Evolutionary conservation across 1,284 basidiomycete species (phyloP).

Genomic region (Acaromyces ingoldii): DNA sequence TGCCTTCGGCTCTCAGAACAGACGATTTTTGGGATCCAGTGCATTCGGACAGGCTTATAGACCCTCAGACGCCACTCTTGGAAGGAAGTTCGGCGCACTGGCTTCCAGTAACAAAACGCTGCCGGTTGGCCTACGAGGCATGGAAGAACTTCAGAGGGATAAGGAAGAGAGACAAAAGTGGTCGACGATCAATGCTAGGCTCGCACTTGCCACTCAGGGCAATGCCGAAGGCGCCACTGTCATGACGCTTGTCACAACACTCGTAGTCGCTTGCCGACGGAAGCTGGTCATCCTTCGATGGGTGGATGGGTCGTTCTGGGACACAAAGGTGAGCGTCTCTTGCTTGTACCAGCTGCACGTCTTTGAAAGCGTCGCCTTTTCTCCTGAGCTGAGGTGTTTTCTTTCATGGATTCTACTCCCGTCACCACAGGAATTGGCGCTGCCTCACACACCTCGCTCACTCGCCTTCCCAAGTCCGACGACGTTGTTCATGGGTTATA

Average conservation of each 20-base stretch:
- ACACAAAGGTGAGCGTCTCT: conserved; percentile 60
- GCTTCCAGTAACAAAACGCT: not conserved
- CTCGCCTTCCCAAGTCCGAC: conserved; percentile 63
- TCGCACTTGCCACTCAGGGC: not conserved
- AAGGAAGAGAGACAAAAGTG: conserved; percentile 4
- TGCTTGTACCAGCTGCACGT: conserved; percentile 12
- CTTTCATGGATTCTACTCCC: not conserved
- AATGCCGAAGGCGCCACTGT: conserved; percentile 1
- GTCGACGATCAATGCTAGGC: conserved; percentile 1
- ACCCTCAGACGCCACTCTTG: not conserved
- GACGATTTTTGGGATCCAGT: not conserved
- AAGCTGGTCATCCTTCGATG: conserved; percentile 80
- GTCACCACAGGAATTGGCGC: conserved; percentile 63
- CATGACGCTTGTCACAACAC: conserved; percentile 60
- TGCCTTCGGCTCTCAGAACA: not conserved
- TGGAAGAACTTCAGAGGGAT: conserved; percentile 10
- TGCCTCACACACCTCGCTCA: conserved; percentile 78
- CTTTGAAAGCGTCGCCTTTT: too few species aligned
- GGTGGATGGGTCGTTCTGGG: conserved; percentile 72
- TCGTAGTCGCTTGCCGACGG: conserved; percentile 79
- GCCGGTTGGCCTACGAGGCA: conserved; percentile 4
- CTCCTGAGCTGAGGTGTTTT: conserved; percentile 4
- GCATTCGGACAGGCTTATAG: not conserved
- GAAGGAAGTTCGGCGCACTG: not conserved
- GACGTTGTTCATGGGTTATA: conserved; percentile 68